A percentile compares a stretch with the other conserved stretches of the same genome.
phyloP scores from a whole-genome alignment of 2,329 filamentous ascomycete species.

The Gyromitra esculenta region DNA sequence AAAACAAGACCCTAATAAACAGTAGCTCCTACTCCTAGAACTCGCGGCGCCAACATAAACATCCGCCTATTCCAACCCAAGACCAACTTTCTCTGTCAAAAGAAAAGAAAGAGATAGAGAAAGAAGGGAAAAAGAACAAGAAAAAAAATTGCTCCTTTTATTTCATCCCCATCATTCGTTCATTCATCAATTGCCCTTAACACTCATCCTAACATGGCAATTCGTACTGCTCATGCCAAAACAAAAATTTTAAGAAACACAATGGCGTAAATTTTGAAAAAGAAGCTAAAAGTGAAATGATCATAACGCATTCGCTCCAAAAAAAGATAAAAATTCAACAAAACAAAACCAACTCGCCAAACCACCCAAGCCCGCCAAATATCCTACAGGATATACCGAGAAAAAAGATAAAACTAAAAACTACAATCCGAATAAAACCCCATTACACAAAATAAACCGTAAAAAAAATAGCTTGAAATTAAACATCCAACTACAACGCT shows the following conservation, averaged over 20 bases:
- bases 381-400: constrained; percentile 40
- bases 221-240: constrained; percentile 41
- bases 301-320: constrained; percentile 47
- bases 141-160: constrained; percentile 29
- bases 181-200: constrained; percentile 36
- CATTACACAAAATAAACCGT: constrained; percentile 35
- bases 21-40: constrained; percentile 44
- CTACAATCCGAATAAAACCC: constrained; percentile 24
- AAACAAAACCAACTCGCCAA: constrained; percentile 27
- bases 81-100: background rate
- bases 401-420: constrained; percentile 28
- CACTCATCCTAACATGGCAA: constrained; percentile 35
- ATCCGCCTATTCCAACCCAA: constrained; percentile 11
- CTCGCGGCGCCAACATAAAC: constrained; percentile 30
- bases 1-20: constrained; percentile 21
- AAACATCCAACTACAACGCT: constrained; percentile 27
- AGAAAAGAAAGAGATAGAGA: constrained; percentile 26
- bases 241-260: constrained; percentile 28
- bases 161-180: constrained; percentile 29
- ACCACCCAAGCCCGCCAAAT: constrained; percentile 22
- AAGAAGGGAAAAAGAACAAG: constrained; percentile 15
- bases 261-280: constrained; percentile 1
- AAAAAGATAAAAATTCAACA: constrained; percentile 20
- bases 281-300: constrained; percentile 23
- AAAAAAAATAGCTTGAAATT: constrained; percentile 26